A percentile compares a stretch with the other conserved stretches of the same genome.
Conservation (phyloP, 1,284 basidiomycete species). For the Cutaneotrichosporon spelunceum region DNA sequence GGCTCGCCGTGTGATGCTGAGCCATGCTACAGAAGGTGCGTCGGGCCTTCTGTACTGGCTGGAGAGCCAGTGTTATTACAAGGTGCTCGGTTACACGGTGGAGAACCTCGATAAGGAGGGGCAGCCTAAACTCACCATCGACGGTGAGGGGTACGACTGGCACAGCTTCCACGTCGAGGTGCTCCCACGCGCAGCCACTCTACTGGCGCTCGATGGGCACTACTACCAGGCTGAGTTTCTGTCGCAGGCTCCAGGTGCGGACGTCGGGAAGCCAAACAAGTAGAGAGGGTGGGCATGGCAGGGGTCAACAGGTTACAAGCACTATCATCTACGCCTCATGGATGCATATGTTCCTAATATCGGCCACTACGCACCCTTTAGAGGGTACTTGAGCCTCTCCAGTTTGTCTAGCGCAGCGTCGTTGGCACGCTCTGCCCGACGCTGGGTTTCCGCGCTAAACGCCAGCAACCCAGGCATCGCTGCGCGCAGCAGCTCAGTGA, state of each 20-base stretch:
- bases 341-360: neutral
- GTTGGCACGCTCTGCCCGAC: conserved; percentile 31
- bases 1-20: conserved; percentile 60
- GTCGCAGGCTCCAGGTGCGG: neutral
- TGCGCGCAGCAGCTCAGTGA: conserved; percentile 31
- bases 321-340: neutral
- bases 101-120: conserved; percentile 63
- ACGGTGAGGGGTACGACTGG: conserved; percentile 80
- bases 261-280: neutral
- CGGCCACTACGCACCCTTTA: conserved; percentile 36
- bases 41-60: conserved; percentile 68
- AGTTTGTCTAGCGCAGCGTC: conserved; percentile 29
- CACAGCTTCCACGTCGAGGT: conserved; percentile 81
- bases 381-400: conserved; percentile 35
- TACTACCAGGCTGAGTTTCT: conserved; percentile 51
- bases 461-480: conserved; percentile 35
- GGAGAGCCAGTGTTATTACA: conserved; percentile 67
- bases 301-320: neutral
- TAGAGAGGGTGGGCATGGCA: neutral
- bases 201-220: conserved; percentile 67
- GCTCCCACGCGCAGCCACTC: conserved; percentile 64
- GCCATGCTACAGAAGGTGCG: conserved; percentile 64
- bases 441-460: conserved; percentile 36
- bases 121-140: conserved; percentile 55
- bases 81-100: conserved; percentile 65